Evolutionary conservation across 352 stramenopile species (phyloP).

Genomic region (Globisporangium canariense): DNA sequence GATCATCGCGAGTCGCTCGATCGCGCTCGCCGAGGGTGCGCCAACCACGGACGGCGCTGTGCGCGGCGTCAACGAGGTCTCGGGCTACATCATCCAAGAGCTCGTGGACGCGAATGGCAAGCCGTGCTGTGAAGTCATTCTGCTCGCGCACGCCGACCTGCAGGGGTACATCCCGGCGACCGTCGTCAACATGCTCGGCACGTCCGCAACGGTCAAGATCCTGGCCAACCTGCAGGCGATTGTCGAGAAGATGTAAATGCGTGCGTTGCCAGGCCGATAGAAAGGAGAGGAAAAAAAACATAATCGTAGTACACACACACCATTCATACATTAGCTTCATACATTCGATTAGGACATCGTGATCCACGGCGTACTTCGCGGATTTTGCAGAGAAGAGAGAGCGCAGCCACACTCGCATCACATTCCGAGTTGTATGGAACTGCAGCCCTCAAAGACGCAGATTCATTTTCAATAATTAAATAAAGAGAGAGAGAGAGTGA

Average conservation of each 20-base stretch:
- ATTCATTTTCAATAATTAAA: constrained; percentile 14
- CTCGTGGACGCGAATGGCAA: constrained; percentile 39
- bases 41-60: constrained; percentile 54
- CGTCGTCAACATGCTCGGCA: constrained; percentile 84
- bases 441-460: background rate
- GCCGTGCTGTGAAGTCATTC: constrained; percentile 65
- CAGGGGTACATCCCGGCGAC: constrained; percentile 73
- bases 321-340: background rate
- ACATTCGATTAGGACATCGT: background rate
- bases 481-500: constrained; percentile 6
- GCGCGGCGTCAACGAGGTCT: constrained; percentile 63
- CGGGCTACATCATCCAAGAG: constrained; percentile 77
- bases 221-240: constrained; percentile 62
- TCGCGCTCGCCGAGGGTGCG: constrained; percentile 40
- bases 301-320: background rate
- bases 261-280: background rate
- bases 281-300: background rate
- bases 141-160: constrained; percentile 75
- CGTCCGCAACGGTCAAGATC: constrained; percentile 79
- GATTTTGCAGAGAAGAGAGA: background rate
- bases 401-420: background rate
- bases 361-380: background rate
- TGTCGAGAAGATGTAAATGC: constrained; percentile 16
- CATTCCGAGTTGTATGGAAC: background rate
- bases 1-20: constrained; percentile 66